phyloP scores from a whole-genome alignment of 495 filamentous ascomycete species.

The Glutinoglossum americanum region DNA sequence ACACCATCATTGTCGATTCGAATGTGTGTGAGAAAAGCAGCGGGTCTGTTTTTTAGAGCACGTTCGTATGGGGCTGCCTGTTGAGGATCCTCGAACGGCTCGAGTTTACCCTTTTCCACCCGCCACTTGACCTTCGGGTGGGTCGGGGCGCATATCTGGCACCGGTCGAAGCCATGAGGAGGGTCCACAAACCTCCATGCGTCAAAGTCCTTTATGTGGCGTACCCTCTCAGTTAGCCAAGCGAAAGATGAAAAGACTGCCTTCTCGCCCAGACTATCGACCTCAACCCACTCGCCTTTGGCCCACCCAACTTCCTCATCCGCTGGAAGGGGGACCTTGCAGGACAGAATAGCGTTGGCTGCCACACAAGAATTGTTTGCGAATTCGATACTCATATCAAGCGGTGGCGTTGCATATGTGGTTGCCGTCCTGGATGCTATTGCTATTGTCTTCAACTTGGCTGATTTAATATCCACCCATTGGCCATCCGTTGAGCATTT shows the following conservation, averaged over 20 bases:
- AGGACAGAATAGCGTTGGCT: slow-evolving; percentile 12
- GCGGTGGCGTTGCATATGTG: background rate
- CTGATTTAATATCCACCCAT: slow-evolving; percentile 10
- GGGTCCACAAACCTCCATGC: background rate
- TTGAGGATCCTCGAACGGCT: slow-evolving; percentile 24
- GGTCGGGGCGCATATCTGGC: slow-evolving; percentile 22
- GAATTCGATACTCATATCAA: background rate
- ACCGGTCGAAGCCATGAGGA: slow-evolving; percentile 9
- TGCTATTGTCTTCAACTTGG: background rate
- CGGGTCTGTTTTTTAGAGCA: slow-evolving; percentile 25
- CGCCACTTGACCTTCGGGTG: slow-evolving; percentile 23
- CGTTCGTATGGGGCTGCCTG: slow-evolving; percentile 26
- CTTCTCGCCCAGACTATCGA: slow-evolving; percentile 14
- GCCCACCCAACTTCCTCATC: slow-evolving; percentile 10
- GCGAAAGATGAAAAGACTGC: slow-evolving; percentile 15
- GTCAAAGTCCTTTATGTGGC: slow-evolving; percentile 4
- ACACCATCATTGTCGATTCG: slow-evolving; percentile 13
- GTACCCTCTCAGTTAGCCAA: slow-evolving; percentile 18
- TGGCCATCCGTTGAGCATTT: slow-evolving; percentile 9
- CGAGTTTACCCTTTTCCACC: slow-evolving; percentile 9
- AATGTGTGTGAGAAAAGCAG: slow-evolving; percentile 24
- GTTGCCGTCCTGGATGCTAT: background rate
- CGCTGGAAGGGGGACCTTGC: slow-evolving; percentile 11
- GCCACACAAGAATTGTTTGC: slow-evolving; percentile 7
- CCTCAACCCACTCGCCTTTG: slow-evolving; percentile 13